Percentiles rank a stretch among this genome's conserved stretches.
Evolutionary conservation across 768 basidiomycete species (phyloP).

Genomic region (Asterophora lycoperdoides): DNA sequence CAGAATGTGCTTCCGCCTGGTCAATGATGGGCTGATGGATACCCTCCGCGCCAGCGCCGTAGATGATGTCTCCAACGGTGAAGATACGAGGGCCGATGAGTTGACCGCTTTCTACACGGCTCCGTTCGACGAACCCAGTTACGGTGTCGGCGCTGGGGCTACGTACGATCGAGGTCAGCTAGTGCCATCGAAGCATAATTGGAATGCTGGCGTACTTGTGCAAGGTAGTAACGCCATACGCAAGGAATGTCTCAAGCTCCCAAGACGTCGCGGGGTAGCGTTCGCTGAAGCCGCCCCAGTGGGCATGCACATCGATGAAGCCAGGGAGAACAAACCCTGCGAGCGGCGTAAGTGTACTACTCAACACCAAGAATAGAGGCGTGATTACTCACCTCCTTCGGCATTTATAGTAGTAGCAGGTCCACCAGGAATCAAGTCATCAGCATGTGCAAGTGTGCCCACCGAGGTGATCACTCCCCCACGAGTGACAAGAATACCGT

Average conservation of each 20-base stretch:
- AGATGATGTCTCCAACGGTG: slow-evolving; percentile 63
- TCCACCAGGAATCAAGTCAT: slow-evolving; percentile 26
- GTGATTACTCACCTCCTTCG: slow-evolving; percentile 50
- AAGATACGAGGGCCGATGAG: slow-evolving; percentile 70
- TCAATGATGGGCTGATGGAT: slow-evolving; percentile 63
- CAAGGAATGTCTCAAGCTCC: slow-evolving; percentile 73
- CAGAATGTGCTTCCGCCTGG: slow-evolving; percentile 58
- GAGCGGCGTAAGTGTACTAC: neutral
- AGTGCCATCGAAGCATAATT: neutral
- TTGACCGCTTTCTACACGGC: slow-evolving; percentile 62
- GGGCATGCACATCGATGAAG: slow-evolving; percentile 75
- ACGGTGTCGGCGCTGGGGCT: slow-evolving; percentile 67
- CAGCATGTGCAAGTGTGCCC: slow-evolving; percentile 26
- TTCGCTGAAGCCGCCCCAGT: slow-evolving; percentile 55
- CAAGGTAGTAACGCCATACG: slow-evolving; percentile 71
- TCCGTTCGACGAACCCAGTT: slow-evolving; percentile 60
- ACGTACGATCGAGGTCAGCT: neutral
- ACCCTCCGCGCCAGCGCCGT: slow-evolving; percentile 43
- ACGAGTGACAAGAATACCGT: slow-evolving; percentile 49
- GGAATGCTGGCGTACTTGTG: slow-evolving; percentile 55
- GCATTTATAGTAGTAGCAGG: slow-evolving; percentile 51
- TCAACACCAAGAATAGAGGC: neutral
- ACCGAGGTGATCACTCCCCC: slow-evolving; percentile 57
- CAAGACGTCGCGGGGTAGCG: slow-evolving; percentile 62
- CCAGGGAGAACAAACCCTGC: slow-evolving; percentile 67